Percentiles rank a stretch among this genome's conserved stretches.
phyloP scores from a whole-genome alignment of 2,329 filamentous ascomycete species.

The Pseudogymnoascus pannorum region DNA sequence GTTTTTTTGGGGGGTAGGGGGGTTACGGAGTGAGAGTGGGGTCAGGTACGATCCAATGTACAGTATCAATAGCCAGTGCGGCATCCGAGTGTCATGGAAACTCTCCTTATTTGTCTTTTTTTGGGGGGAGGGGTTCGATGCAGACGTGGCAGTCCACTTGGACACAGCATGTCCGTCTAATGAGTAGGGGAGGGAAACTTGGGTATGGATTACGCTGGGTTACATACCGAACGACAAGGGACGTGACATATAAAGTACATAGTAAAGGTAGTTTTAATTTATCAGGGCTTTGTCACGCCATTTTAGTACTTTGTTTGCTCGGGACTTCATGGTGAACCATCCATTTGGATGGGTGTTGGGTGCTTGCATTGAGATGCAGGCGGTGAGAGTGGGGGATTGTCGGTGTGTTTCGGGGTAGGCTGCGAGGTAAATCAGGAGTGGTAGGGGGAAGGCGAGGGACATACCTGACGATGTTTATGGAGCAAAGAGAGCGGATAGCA shows the following conservation, averaged over 20 bases:
- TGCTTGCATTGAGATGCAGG: not conserved
- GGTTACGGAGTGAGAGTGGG: not conserved
- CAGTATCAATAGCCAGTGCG: conserved; percentile 4
- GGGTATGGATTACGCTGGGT: not conserved
- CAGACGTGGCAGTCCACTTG: not conserved
- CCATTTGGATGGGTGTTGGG: not conserved
- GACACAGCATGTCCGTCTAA: not conserved
- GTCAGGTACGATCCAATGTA: not conserved
- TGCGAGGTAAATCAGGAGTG: not conserved
- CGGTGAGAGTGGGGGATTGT: not conserved
- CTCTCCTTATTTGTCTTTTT: not conserved
- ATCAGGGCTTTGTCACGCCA: not conserved
- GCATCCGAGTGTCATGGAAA: conserved; percentile 3
- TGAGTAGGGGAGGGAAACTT: not conserved
- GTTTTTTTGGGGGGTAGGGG: not conserved
- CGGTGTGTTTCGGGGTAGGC: not conserved
- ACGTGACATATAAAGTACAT: not conserved
- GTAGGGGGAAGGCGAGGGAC: not conserved
- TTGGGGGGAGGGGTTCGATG: not conserved
- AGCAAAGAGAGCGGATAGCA: not conserved
- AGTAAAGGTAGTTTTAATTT: not conserved
- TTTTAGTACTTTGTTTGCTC: not conserved
- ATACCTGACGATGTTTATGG: not conserved
- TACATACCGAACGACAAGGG: conserved; percentile 4
- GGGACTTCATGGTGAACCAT: not conserved